phyloP scores from a whole-genome alignment of 495 filamentous ascomycete genomes.

The Lasiosphaeria hispida region DNA sequence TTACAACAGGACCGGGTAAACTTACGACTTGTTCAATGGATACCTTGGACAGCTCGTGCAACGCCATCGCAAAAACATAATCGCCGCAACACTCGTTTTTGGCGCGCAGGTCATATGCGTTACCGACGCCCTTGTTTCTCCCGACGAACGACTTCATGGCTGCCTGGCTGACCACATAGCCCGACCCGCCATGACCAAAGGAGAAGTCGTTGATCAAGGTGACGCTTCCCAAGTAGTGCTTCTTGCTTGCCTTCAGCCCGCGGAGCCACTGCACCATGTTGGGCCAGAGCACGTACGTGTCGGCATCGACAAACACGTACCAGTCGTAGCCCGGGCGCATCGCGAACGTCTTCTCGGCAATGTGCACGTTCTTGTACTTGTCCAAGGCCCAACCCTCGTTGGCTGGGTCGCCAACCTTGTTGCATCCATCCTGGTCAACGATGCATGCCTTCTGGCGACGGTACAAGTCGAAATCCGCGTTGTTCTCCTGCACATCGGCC shows the following conservation, averaged over 20 bases:
- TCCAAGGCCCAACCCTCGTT: constrained; percentile 49
- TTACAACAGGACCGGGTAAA: constrained; percentile 4
- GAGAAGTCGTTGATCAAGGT: constrained; percentile 51
- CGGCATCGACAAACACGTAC: constrained; percentile 69
- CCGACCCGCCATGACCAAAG: constrained; percentile 69
- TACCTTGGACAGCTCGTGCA: constrained; percentile 46
- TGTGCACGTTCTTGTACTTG: constrained; percentile 50
- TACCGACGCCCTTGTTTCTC: constrained; percentile 39
- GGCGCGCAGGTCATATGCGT: constrained; percentile 53
- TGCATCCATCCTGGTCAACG: constrained; percentile 42
- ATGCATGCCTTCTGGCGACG: constrained; percentile 43
- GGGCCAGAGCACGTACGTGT: constrained; percentile 64
- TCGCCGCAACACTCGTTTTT: constrained; percentile 66
- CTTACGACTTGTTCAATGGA: constrained; percentile 37
- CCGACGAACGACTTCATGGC: constrained; percentile 50
- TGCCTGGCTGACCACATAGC: constrained; percentile 61
- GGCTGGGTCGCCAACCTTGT: constrained; percentile 30
- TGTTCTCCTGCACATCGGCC: constrained; percentile 28
- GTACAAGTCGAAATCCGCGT: constrained; percentile 57
- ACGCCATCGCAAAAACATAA: constrained; percentile 57
- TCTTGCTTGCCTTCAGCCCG: constrained; percentile 47
- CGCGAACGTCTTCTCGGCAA: constrained; percentile 41
- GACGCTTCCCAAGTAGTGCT: constrained; percentile 58
- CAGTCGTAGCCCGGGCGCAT: constrained; percentile 55
- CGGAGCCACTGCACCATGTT: constrained; percentile 58